phyloP scores from a whole-genome alignment of 176 grass and related monocot species.

The Oryza meridionalis region DNA sequence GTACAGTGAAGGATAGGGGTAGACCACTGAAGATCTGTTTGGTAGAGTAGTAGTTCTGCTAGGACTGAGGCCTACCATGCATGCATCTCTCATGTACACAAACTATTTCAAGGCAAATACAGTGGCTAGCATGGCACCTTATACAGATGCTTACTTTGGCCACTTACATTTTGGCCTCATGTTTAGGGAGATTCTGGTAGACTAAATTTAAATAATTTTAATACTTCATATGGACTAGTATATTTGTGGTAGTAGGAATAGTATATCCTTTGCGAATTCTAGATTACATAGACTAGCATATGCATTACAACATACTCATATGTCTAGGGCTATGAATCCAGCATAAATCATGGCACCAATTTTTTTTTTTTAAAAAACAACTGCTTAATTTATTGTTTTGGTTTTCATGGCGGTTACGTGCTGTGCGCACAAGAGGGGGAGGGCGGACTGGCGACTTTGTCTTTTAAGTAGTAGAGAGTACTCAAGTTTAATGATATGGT shows the following conservation, averaged over 20 bases:
- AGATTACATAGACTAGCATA: too few relatives aligned
- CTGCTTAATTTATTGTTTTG: too few relatives aligned
- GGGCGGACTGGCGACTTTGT: too few relatives aligned
- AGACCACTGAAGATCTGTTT: slow-evolving; percentile 13
- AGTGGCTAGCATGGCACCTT: background rate
- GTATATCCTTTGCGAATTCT: background rate
- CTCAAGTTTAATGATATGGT: too few relatives aligned
- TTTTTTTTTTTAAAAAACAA: too few relatives aligned
- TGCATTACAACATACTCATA: too few relatives aligned
- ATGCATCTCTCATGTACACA: background rate
- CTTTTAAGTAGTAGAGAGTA: too few relatives aligned
- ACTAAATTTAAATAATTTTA: background rate
- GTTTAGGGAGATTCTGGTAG: background rate
- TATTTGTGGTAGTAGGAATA: background rate
- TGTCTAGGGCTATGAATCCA: too few relatives aligned
- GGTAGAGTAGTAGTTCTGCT: background rate
- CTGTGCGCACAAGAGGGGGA: too few relatives aligned
- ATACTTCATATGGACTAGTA: background rate
- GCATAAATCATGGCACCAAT: too few relatives aligned
- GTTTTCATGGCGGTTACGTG: too few relatives aligned
- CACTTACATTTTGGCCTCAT: background rate
- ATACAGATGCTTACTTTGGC: background rate
- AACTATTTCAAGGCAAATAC: slow-evolving; percentile 11
- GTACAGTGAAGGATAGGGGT: background rate
- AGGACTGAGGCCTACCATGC: background rate